Evolutionary conservation across 2,329 filamentous ascomycete species (phyloP).

Genomic region (Fusarium nanum): DNA sequence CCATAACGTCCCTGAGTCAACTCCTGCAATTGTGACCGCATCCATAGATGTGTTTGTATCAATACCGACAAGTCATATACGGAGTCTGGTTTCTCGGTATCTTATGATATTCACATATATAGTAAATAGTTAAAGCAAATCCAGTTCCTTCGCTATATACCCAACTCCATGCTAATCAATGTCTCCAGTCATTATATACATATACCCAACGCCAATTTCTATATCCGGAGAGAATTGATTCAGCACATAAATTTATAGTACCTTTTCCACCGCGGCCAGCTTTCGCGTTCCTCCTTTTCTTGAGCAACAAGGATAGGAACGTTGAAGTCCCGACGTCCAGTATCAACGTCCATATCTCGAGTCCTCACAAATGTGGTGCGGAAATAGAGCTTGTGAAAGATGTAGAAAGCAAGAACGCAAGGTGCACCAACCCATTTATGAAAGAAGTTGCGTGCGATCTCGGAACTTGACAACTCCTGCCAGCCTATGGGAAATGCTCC

Average conservation of each 20-base stretch:
- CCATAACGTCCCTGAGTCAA: too few relatives aligned
- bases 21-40: not conserved
- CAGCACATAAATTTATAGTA: constrained; percentile 79
- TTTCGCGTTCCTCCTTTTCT: constrained; percentile 77
- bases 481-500: constrained; percentile 80
- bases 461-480: constrained; percentile 53
- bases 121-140: not conserved
- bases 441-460: constrained; percentile 76
- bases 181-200: constrained; percentile 14
- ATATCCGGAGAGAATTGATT: not conserved
- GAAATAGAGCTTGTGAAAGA: constrained; percentile 80
- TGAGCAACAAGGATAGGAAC: constrained; percentile 81
- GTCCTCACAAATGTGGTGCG: constrained; percentile 74
- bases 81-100: not conserved
- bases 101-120: not conserved
- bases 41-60: not conserved
- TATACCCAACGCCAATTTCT: not conserved
- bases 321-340: constrained; percentile 87
- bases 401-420: constrained; percentile 74
- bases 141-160: constrained; percentile 6
- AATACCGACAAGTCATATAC: too few relatives aligned
- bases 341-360: constrained; percentile 86
- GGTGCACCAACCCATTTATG: constrained; percentile 76
- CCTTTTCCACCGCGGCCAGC: constrained; percentile 82
- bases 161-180: constrained; percentile 36